Conservation (phyloP, 441 rosid species). For the Flueggea neowawraea region DNA sequence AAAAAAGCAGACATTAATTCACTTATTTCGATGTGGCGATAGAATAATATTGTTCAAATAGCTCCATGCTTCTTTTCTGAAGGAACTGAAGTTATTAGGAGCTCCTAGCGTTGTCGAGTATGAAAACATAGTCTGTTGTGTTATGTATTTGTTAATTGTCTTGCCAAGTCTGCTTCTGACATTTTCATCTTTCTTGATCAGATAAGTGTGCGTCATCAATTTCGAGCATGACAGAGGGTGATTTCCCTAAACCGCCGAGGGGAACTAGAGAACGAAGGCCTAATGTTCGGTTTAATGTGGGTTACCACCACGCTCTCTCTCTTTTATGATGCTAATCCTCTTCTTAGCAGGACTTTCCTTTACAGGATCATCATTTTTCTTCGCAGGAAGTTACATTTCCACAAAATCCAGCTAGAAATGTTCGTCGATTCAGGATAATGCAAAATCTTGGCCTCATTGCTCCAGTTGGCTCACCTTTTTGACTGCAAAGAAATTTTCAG, state of each 20-base stretch:
- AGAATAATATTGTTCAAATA: not conserved
- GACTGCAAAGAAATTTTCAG: not conserved
- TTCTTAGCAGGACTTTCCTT: not conserved
- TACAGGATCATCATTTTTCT: not conserved
- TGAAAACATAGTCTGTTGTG: too few relatives aligned
- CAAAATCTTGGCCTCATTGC: constrained; percentile 38
- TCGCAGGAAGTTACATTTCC: constrained; percentile 25
- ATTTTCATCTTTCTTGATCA: constrained; percentile 8
- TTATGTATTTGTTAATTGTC: too few relatives aligned
- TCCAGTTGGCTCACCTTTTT: constrained; percentile 35
- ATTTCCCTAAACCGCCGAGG: constrained; percentile 17
- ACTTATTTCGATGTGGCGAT: not conserved
- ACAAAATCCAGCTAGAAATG: constrained; percentile 14
- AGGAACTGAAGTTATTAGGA: not conserved
- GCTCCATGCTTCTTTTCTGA: constrained; percentile 1
- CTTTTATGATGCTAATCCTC: not conserved
- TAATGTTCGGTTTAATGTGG: constrained; percentile 22
- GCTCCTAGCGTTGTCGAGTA: too few relatives aligned
- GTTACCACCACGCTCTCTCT: constrained; percentile 4
- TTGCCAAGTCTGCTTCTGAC: not conserved
- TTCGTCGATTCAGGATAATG: constrained; percentile 37
- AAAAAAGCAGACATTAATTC: too few relatives aligned
- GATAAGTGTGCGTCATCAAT: constrained; percentile 21
- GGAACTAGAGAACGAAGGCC: constrained; percentile 28
- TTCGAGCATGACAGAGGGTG: constrained; percentile 14